phyloP scores from a whole-genome alignment of 257 asterid genomes.

The Scutellaria minor region DNA sequence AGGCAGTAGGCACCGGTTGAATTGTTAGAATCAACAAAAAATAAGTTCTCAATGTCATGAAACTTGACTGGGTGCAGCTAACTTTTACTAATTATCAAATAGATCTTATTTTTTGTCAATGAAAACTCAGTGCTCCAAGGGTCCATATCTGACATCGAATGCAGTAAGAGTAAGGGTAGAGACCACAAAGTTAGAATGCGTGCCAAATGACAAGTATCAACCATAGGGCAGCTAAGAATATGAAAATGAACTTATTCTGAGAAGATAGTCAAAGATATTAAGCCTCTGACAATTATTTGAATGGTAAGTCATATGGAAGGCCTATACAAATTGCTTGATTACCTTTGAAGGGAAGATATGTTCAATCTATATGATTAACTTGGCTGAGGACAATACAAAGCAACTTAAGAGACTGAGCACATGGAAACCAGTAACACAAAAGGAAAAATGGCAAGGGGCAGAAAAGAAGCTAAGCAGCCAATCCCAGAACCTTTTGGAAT shows the following conservation, averaged over 20 bases:
- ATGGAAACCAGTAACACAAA: not conserved
- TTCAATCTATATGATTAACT: not conserved
- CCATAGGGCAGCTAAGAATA: not conserved
- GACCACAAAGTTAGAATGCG: too few species aligned
- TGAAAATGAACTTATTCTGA: conserved; percentile 15
- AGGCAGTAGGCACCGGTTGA: not conserved
- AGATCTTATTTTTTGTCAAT: not conserved
- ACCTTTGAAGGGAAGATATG: not conserved
- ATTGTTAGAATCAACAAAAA: not conserved
- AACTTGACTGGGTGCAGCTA: conserved; percentile 2
- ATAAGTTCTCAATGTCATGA: conserved; percentile 9
- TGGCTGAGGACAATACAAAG: not conserved
- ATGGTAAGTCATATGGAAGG: not conserved
- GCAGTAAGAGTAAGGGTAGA: conserved; percentile 9
- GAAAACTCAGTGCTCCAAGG: not conserved
- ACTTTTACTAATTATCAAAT: not conserved
- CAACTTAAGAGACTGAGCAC: not conserved
- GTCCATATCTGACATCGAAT: not conserved
- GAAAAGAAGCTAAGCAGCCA: not conserved
- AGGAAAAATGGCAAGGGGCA: not conserved
- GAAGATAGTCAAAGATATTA: not conserved
- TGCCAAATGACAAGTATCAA: too few species aligned
- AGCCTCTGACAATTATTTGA: not conserved
- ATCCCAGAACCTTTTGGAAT: not conserved
- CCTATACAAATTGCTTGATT: not conserved